Base-by-base conservation (phyloP, 2,329 filamentous ascomycete genomes). In the Neonectria neomacrospora region DNA sequence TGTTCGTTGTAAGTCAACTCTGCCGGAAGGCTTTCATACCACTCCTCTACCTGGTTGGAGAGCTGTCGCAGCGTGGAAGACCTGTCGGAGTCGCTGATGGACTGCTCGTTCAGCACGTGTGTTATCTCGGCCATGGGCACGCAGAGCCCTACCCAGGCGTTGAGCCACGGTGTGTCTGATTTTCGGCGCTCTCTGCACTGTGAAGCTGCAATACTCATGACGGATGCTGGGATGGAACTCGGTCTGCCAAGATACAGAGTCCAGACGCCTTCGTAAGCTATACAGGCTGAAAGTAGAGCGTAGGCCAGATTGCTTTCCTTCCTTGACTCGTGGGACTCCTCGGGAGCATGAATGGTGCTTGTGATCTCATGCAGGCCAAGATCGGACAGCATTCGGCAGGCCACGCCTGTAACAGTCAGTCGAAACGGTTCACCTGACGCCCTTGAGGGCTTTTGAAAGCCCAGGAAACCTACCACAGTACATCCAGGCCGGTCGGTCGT, bases 181-280 rank as follows among this genome's bases (percentile, higher is more conserved):
- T 61, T 42, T 16, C 53, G 57, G 1, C 54, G n/a, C 14, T 28
- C 48, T 12, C 20, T 57, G 23, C 58, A 58, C 18, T 58, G 62
- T 10, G 54, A 54, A 42, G 30, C 26, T 7, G 28, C 62, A 50
- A 58, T 20, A 23, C 28, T 41, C 62, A 64, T 54, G 16, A 54
- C 26, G 4, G 62, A 58, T 30, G 20, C 41, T 7, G 62, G 62
- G 42, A 64, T 64, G 7, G 57, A 64, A 30, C 62, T 64, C 22
- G 62, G 62, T 41, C 62, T 57, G n/a, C 58, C 62, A 18, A 64
- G 62, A 32, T 64, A 64, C 10, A 64, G 50, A 9, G 53, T 64
- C 62, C 62, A 64, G 1, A 64, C 58, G 0, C 58, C 62, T 44
- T 64, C 58, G 10, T 64, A 64, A 1, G 54, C 58, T 5, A 64